Evolutionary conservation across 2,329 filamentous ascomycete genomes (phyloP).

Genomic region (Fusarium sp.): DNA sequence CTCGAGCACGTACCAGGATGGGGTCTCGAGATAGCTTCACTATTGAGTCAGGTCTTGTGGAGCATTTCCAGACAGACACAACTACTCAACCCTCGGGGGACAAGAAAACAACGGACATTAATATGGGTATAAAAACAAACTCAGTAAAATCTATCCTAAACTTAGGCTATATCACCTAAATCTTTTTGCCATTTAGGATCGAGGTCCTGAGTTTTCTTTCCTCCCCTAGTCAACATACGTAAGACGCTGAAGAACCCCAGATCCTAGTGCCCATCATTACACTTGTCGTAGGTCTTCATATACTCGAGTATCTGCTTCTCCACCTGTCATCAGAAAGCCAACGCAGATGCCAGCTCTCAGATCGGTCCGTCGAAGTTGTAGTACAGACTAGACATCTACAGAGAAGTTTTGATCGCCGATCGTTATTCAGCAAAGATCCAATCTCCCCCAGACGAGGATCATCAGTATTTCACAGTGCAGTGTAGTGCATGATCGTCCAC

Average conservation of each 20-base stretch:
- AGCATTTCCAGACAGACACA: not conserved
- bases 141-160: too few species aligned
- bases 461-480: constrained; percentile 25
- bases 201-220: too few species aligned
- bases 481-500: constrained; percentile 11
- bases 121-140: too few species aligned
- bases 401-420: constrained; percentile 20
- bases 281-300: constrained; percentile 13
- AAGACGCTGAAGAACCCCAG: not conserved
- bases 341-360: not conserved
- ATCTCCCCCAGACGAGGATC: constrained; percentile 35
- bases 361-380: not conserved
- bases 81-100: not conserved
- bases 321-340: constrained; percentile 7
- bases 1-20: constrained; percentile 14
- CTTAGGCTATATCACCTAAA: too few species aligned
- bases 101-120: too few species aligned
- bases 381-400: not conserved
- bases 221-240: not conserved
- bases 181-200: too few species aligned
- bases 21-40: not conserved
- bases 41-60: constrained; percentile 4
- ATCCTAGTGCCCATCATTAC: constrained; percentile 13
- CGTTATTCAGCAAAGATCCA: constrained; percentile 1
- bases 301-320: not conserved